Evolutionary conservation across 2,329 filamentous ascomycete species (phyloP).

Genomic region (Penicillium sp.): DNA sequence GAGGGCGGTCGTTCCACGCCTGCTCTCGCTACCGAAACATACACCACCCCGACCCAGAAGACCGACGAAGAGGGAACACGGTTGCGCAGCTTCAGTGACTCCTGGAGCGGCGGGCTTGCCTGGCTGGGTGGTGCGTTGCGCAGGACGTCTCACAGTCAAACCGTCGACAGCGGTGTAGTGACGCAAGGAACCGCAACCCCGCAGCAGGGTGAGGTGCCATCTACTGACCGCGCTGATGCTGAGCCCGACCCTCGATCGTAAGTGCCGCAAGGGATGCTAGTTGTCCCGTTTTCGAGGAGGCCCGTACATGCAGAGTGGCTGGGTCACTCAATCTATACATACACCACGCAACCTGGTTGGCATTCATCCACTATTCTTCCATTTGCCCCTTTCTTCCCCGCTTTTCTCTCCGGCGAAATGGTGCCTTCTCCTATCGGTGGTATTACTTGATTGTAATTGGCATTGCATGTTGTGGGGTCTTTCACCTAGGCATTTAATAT

Average conservation of each 20-base stretch:
- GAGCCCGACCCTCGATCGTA: slow-evolving; percentile 10
- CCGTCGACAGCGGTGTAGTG: slow-evolving; percentile 10
- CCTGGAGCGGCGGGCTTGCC: slow-evolving; percentile 35
- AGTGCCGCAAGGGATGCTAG: background rate
- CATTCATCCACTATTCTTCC: background rate
- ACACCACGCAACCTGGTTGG: slow-evolving; percentile 5
- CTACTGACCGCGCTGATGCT: background rate
- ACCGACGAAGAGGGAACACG: slow-evolving; percentile 23
- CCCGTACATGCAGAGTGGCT: slow-evolving; percentile 22
- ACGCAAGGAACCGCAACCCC: slow-evolving; percentile 15
- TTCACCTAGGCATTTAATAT: slow-evolving; percentile 16
- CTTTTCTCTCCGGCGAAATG: background rate
- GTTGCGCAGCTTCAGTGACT: slow-evolving; percentile 40
- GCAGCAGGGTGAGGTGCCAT: slow-evolving; percentile 4
- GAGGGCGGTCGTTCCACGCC: slow-evolving; percentile 25
- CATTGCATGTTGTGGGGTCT: slow-evolving; percentile 22
- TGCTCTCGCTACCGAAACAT: slow-evolving; percentile 17
- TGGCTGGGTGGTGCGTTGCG: slow-evolving; percentile 38
- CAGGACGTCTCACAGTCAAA: slow-evolving; percentile 9
- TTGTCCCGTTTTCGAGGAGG: background rate
- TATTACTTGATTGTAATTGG: slow-evolving; percentile 20
- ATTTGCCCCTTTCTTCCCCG: background rate
- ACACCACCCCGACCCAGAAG: slow-evolving; percentile 7
- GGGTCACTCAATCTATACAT: slow-evolving; percentile 20
- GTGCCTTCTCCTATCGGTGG: slow-evolving; percentile 3